These are phyloP conservation scores for Roridomyces roridus DNA, from an alignment of 768 basidiomycete species.

Conservation along the genomic window DNA sequence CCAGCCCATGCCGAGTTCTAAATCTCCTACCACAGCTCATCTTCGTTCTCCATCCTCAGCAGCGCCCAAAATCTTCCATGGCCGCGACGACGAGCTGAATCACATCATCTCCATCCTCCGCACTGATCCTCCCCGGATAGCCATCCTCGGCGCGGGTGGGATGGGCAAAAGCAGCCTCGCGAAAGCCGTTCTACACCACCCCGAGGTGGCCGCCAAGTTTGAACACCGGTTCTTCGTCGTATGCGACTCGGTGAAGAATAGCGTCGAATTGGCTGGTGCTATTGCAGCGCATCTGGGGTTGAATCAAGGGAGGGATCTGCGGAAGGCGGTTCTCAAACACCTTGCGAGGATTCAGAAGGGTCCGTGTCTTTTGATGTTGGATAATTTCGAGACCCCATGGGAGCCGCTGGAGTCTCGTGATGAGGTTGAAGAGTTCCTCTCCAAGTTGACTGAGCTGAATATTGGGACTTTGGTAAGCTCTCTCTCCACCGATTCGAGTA, in stretches of 20 bases:
- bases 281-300: background rate
- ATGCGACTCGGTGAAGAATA: background rate
- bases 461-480: background rate
- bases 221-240: background rate
- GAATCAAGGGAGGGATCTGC: background rate
- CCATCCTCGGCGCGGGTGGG: background rate
- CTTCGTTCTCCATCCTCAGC: too few species aligned
- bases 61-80: too few species aligned
- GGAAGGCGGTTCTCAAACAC: background rate
- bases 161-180: background rate
- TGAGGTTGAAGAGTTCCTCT: slow-evolving; percentile 1
- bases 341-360: background rate
- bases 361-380: background rate
- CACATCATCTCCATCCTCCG: background rate
- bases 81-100: too few species aligned
- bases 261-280: background rate
- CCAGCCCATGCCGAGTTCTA: too few species aligned
- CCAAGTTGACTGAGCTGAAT: background rate
- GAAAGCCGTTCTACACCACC: background rate
- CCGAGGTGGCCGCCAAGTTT: background rate
- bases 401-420: background rate
- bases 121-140: background rate
- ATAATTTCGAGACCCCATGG: slow-evolving; percentile 3
- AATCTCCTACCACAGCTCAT: too few species aligned
- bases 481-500: background rate